Conservation (phyloP, 1,284 basidiomycete species). For the Heterobasidion parviporum region DNA sequence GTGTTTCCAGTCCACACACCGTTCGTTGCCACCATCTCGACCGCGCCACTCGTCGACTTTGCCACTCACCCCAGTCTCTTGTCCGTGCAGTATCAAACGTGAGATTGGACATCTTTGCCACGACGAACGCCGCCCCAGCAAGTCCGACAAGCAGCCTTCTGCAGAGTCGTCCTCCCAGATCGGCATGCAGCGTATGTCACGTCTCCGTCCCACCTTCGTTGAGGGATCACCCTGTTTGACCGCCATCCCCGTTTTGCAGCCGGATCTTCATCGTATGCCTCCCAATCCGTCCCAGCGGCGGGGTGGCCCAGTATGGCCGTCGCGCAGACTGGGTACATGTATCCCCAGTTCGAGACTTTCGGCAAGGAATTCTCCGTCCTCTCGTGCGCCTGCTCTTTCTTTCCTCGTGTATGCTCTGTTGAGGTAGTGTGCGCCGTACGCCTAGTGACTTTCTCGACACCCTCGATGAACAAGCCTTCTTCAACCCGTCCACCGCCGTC, state of each 20-base stretch:
- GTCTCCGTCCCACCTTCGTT: slow-evolving; percentile 1
- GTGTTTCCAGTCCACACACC: neutral
- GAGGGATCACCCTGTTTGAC: neutral
- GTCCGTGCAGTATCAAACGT: slow-evolving; percentile 66
- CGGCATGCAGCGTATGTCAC: slow-evolving; percentile 21
- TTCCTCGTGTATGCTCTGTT: neutral
- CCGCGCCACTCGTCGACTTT: neutral
- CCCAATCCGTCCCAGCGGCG: slow-evolving; percentile 19
- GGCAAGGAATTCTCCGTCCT: slow-evolving; percentile 79
- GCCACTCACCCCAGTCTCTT: neutral
- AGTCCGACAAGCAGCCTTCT: slow-evolving; percentile 32
- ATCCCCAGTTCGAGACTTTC: slow-evolving; percentile 53
- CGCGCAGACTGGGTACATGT: slow-evolving; percentile 44
- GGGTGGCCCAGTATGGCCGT: slow-evolving; percentile 45
- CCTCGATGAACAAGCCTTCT: slow-evolving; percentile 64
- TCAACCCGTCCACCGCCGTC: slow-evolving; percentile 19
- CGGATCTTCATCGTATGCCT: slow-evolving; percentile 21
- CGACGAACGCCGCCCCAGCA: slow-evolving; percentile 65
- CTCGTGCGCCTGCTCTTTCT: slow-evolving; percentile 41
- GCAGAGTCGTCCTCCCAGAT: slow-evolving; percentile 15
- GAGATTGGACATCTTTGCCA: slow-evolving; percentile 89
- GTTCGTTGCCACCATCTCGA: neutral
- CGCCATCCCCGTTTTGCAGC: slow-evolving; percentile 18
- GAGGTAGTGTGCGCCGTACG: neutral
- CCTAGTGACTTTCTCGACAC: slow-evolving; percentile 74